These are phyloP conservation scores for Phytophthora pisi DNA, from an alignment of 352 stramenopile genomes.

Conservation along the genomic window DNA sequence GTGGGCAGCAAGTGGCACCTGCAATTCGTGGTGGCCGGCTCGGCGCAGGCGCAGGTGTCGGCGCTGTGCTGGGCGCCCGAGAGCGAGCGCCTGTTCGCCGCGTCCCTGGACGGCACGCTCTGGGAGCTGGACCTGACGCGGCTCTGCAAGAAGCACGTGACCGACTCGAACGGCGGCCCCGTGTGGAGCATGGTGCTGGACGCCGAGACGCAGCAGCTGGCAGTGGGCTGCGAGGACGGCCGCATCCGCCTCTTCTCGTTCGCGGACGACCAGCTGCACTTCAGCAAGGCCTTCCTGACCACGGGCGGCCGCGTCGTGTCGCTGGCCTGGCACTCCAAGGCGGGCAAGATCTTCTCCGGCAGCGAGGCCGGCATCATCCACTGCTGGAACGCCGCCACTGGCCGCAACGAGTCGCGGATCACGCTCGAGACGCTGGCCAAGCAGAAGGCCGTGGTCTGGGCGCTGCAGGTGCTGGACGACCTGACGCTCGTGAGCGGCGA, in stretches of 20 bases:
- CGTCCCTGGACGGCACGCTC: constrained; percentile 74
- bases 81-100: constrained; percentile 63
- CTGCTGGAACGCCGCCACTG: constrained; percentile 81
- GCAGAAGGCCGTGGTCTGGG: constrained; percentile 89
- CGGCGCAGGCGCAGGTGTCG: constrained; percentile 66
- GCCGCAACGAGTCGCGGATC: constrained; percentile 84
- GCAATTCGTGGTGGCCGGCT: constrained; percentile 71
- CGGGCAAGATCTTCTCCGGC: constrained; percentile 86
- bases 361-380: constrained; percentile 88
- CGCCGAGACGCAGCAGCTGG: constrained; percentile 58
- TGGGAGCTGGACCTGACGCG: constrained; percentile 84
- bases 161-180: constrained; percentile 87
- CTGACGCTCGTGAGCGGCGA: constrained; percentile 93
- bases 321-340: constrained; percentile 75
- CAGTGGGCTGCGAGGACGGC: constrained; percentile 91
- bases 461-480: constrained; percentile 88
- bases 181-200: constrained; percentile 90
- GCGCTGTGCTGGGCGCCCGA: constrained; percentile 61
- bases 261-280: constrained; percentile 74
- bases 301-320: constrained; percentile 81
- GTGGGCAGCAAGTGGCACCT: constrained; percentile 74
- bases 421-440: constrained; percentile 83
- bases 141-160: constrained; percentile 77
- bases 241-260: constrained; percentile 90
- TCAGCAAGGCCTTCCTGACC: constrained; percentile 83